Base-by-base conservation (phyloP, 345 rosid genomes). In the Abelmoschus esculentus region DNA sequence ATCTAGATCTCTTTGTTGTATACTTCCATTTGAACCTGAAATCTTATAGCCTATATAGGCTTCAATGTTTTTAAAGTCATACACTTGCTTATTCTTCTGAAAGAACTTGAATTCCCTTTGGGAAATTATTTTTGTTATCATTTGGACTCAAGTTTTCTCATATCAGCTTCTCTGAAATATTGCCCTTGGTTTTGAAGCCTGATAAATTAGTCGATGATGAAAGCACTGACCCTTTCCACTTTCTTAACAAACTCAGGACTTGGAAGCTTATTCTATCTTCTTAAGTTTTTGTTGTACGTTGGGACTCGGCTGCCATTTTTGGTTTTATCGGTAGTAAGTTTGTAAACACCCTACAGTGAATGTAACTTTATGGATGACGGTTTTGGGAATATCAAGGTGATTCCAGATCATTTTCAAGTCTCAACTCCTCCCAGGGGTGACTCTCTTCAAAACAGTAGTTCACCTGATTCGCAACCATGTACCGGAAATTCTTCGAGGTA, bases 361-460 rank as follows among this genome's bases (percentile, higher is more conserved):
- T 50, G 34, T 47, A 65, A 78, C 80, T 89, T 83, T 80, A 93
- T 93, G 97, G 98, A 77, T 78, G 96, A 83, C 83, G 66, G 76
- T 79, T 80, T 76, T 75, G 83, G 80, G 75, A 91, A 82, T 77
- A 64, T 90, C 79, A 90, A 81, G 56, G 81, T 90, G 73, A 76
- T 89, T 69, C 80, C 79, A 9, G 89, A 88, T 80, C 89, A 91
- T 81, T 91, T 95, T 75, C 81, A 80, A 77, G 85, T 81, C 10
- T 82, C 96, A 67, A 80, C 77, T 61, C 66, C 82, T 61, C 55
- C 81, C 57, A 57, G 72, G 59, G 79, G 69, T 6, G 77, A 78
- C 34, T 50, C 79, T 75, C 70, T 75, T 70, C 83, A 66, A 71
- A 73, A 53, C 77, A 74, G 58, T 42, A 70, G 80, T 72, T 67